Evolutionary conservation across 352 stramenopile genomes (phyloP), one percentile per base, ranked within the genome.

Genomic region (Phytophthora idaei): DNA sequence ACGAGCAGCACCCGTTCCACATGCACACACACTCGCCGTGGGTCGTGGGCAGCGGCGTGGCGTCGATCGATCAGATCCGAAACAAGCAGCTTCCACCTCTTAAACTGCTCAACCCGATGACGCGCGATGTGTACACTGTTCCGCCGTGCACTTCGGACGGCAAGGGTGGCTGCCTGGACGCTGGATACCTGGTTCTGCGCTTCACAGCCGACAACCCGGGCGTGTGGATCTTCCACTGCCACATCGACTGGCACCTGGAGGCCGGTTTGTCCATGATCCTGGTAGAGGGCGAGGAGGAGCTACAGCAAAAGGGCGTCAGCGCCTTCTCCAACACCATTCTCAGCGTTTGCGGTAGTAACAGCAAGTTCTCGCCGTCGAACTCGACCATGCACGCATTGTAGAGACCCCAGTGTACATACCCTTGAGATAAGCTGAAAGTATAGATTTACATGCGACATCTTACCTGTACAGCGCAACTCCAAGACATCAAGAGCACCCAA

Each of bases 181-280:
- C 59, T 25, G 72, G 72, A 10, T 77, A 70, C 50, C 10, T 76
- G 4, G 63, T 79, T 31, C 66, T 83, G 46, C 75, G 69, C 27
- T 80, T 80, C 51, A 63, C 57, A 21, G 64, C 71, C 4, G 64
- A 80, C 61, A 80, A 74, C 50, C 60, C 71, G 5, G 71, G 75
- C 10, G 71, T 71, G 5, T 83, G 71, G 75, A 62, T 77, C 25
- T 45, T 83, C 51, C 75, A 83, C 52, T 80, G 75, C 64, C 74
- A 83, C 50, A 73, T 80, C 25, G 74, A 78, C 7, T 80, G 68
- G 61, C 74, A 83, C 41, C 46, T 79, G 31, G 67, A 62, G 9
- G 62, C 55, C 17, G 74, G 74, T 42, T 36, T 78, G 29, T 61
- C 73, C 15, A 75, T 71, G 67, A 46, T 74, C 1, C 21, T 74